Percentiles rank a stretch among this genome's conserved stretches.
Evolutionary conservation across 768 basidiomycete genomes (phyloP).

Genomic region (Termitomyces sp.): DNA sequence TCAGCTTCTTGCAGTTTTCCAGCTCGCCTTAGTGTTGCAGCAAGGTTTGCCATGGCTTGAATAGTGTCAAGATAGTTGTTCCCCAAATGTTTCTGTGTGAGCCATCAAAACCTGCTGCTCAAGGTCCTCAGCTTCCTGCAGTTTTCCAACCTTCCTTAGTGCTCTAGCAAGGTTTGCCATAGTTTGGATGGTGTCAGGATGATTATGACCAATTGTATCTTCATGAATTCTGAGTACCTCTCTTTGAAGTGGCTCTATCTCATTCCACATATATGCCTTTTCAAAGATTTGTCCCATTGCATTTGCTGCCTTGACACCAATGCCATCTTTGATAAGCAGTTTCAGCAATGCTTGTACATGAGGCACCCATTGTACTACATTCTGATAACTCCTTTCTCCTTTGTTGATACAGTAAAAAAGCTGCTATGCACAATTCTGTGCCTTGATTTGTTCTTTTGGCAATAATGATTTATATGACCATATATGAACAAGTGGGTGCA

Average conservation of each 20-base stretch:
- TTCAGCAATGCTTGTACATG: neutral
- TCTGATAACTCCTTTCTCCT: neutral
- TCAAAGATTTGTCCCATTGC: no score
- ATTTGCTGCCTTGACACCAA: no score
- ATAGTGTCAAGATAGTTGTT: no score
- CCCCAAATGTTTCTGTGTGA: no score
- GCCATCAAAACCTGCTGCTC: no score
- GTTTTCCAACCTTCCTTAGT: no score
- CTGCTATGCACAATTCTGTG: neutral
- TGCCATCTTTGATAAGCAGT: neutral
- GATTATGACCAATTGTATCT: neutral
- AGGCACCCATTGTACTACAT: neutral
- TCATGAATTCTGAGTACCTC: neutral
- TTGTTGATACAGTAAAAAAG: neutral
- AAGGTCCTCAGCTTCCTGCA: no score
- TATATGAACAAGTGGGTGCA: neutral
- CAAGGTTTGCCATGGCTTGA: no score
- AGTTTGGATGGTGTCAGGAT: neutral
- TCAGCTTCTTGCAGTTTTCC: no score
- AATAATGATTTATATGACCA: neutral
- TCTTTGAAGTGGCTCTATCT: neutral
- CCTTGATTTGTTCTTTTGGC: neutral
- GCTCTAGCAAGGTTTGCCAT: no score
- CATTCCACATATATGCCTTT: neutral
- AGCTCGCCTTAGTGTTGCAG: no score